Evolutionary conservation across 768 basidiomycete genomes (phyloP), one percentile per base, ranked within the genome.

Genomic region (Erythrobasidium yunnanense): DNA sequence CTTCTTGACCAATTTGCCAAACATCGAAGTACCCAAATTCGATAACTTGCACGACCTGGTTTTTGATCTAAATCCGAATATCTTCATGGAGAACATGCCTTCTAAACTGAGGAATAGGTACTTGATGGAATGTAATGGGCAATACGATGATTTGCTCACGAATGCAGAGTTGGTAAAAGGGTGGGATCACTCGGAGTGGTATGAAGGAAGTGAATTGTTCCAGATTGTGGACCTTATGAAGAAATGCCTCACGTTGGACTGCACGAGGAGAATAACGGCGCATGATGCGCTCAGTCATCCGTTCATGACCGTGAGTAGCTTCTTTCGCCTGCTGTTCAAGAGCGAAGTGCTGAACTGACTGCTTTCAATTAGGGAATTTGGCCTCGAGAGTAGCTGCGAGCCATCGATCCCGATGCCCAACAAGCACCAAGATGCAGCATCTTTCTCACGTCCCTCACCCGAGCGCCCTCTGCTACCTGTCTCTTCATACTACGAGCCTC

Each of bases 1-100:
- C 1, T 87, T 97, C 70, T 79, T 85, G 8, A 87, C 88, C n/a
- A 99, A 96, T 72, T 81, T 99, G 0, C 90, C 92, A 2, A 81
- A 84, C 17, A 77, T 95, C 17, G 80, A 83, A 5, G 77, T 79
- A 54, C 81, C 85, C 0, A 86, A 87, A 29, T 66, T 70, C 52
- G 81, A 82, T 8, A 75, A 83, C 45, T 87, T 93, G 84, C 78
- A 79, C 32, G 81, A 84, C 20, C 84, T 96, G 67, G 85, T 93
- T 55, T 81, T 84, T 72, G 81, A 77, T 52, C 83, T 87, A 66
- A 93, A 95, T 71, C 90, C 89, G 1, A 72, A 76, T 25, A 70
- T 81, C 49, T 76, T 77, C 62, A 75, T 73, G 32, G 76, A 78
- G 4, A 79, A 81, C 22, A 75, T 88, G 34, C 79, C 80, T 32